Evolutionary conservation across 164 flowering plant species (phyloP), one percentile per base, ranked within the genome.

Genomic region (Nymphaea colorata): DNA sequence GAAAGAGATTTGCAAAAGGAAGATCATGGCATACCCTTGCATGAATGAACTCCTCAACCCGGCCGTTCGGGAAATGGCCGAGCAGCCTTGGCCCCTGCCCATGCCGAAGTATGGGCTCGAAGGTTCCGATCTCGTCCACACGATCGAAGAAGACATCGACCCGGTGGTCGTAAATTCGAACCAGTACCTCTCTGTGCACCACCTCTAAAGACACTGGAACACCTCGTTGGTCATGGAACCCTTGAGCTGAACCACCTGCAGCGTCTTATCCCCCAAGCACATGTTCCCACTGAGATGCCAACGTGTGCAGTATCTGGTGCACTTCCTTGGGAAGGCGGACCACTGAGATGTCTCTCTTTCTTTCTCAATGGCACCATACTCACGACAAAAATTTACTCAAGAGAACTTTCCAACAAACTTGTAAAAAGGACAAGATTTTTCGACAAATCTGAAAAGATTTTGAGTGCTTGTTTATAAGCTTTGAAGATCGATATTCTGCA

Each of bases 191-290:
- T 36, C 82, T 71, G 0, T 86, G 75, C 3, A 67, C 64, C 15
- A 69, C 62, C 12, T 70, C 85, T 14, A 91, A 67, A 79, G 83
- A 72, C 88, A 87, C 72, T 88, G 84, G 70, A 25, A 76, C 6
- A 91, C 92, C 79, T 87, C 78, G 70, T 91, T 91, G 25, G 97
- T 88, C 97, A 91, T 86, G 17, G 97, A 93, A 10, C 95, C 95
- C 68, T 86, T 88, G 2, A 91, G 72, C 43, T 75, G 89, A 57
- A 83, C 72, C 66, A 91, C 84, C 70, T 87, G 80, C 68, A 91
- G 64, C 7, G 79, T 78, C 41, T 77, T 77, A 8, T 83, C 43
- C 75, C 75, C 85, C 91, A 6, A 70, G 42, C 2, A 82, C 81
- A 72, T 88, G 87, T 6, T 65, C 78, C 97, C 93, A 91, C 2